Evolutionary conservation across 352 stramenopile genomes (phyloP).

Genomic region (Halophytophthora polymorphica): DNA sequence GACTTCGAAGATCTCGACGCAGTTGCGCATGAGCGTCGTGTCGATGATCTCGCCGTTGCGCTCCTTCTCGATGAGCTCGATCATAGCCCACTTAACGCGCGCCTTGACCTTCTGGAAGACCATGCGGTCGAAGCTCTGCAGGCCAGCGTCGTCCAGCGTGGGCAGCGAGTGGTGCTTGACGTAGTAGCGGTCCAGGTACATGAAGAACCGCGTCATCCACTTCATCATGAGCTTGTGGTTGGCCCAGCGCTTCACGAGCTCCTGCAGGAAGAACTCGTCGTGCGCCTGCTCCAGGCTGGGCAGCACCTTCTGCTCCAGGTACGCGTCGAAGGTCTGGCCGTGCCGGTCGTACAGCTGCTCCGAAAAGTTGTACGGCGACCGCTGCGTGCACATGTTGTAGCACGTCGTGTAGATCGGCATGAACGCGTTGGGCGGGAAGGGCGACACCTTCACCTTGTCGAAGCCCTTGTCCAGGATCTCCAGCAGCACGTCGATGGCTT

Average conservation of each 20-base stretch:
- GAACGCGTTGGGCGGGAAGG: conserved; percentile 82
- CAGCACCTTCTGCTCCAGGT: conserved; percentile 89
- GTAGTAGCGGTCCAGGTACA: conserved; percentile 98
- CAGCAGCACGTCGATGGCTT: conserved; percentile 86
- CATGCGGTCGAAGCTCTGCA: conserved; percentile 81
- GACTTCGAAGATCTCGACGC: conserved; percentile 97
- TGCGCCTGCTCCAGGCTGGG: conserved; percentile 85
- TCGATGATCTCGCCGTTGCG: conserved; percentile 97
- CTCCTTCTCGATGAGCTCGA: conserved; percentile 97
- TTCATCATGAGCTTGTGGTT: conserved; percentile 99
- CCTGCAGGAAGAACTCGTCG: conserved; percentile 95
- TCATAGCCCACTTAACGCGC: conserved; percentile 87
- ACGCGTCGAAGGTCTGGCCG: conserved; percentile 87
- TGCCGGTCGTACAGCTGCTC: conserved; percentile 98
- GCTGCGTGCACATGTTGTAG: conserved; percentile 99
- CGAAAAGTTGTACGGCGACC: conserved; percentile 98
- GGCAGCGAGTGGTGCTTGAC: conserved; percentile 97
- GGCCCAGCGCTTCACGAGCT: conserved; percentile 96
- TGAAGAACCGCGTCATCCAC: conserved; percentile 99
- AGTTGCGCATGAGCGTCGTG: conserved; percentile 94
- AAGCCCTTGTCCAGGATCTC: conserved; percentile 85
- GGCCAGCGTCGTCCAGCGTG: conserved; percentile 90
- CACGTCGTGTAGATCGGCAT: conserved; percentile 91
- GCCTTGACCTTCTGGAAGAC: conserved; percentile 85
- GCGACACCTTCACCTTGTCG: conserved; percentile 75